Evolutionary conservation across 441 rosid genomes (phyloP).

Genomic region (Populus hybrid): DNA sequence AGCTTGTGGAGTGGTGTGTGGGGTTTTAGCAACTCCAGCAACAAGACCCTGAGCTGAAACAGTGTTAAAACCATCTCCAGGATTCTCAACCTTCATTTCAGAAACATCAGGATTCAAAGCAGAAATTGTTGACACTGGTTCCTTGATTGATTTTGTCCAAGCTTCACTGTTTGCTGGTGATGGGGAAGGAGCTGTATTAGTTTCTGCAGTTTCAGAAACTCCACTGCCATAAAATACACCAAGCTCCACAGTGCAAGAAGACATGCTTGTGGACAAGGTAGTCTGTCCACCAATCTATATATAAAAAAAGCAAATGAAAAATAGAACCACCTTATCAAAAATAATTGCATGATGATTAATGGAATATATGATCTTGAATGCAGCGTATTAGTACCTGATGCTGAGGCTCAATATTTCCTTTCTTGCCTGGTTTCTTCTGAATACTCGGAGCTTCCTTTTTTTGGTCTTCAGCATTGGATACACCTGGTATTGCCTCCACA

Average conservation of each 20-base stretch:
- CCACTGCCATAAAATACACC: slow-evolving; percentile 29
- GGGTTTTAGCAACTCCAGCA: slow-evolving; percentile 17
- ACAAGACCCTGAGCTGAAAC: slow-evolving; percentile 40
- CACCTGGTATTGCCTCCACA: slow-evolving; percentile 29
- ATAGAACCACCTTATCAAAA: neutral
- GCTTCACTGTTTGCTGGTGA: slow-evolving; percentile 29
- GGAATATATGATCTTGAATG: slow-evolving; percentile 11
- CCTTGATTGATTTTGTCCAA: slow-evolving; percentile 21
- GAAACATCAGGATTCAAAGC: slow-evolving; percentile 29
- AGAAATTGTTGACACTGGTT: slow-evolving; percentile 24
- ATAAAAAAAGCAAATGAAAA: slow-evolving; percentile 11
- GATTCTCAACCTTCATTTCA: slow-evolving; percentile 30
- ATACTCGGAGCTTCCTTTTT: slow-evolving; percentile 43
- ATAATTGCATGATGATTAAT: neutral
- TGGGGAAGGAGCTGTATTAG: slow-evolving; percentile 28
- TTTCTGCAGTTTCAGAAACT: slow-evolving; percentile 34
- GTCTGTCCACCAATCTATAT: slow-evolving; percentile 42
- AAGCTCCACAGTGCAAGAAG: slow-evolving; percentile 29
- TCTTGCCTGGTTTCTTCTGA: slow-evolving; percentile 44
- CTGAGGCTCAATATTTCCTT: slow-evolving; percentile 37
- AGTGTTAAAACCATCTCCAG: slow-evolving; percentile 29
- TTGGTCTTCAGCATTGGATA: slow-evolving; percentile 29
- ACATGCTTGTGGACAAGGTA: slow-evolving; percentile 16
- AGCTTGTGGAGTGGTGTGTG: slow-evolving; percentile 11
- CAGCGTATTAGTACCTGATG: slow-evolving; percentile 44